A percentile compares a stretch with the other conserved stretches of the same genome.
Conservation (phyloP, 2,329 filamentous ascomycete species). For the Nemania sp. region DNA sequence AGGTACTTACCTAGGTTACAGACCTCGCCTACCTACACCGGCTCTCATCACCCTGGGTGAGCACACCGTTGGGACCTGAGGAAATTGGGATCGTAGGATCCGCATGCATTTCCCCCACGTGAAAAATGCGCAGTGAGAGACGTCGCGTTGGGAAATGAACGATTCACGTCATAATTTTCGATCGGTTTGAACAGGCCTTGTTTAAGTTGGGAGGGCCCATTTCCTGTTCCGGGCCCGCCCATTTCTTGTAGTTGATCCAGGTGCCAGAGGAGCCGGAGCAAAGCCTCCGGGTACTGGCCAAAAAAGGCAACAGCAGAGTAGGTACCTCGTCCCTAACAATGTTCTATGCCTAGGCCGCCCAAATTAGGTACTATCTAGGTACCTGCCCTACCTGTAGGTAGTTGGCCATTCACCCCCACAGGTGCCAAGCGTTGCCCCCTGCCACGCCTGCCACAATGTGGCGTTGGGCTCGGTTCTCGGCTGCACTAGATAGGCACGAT, state of each 20-base stretch:
- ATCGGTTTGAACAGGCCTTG: conserved; percentile 10
- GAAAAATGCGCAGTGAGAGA: background rate
- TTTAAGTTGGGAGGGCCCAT: background rate
- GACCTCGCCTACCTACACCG: no score
- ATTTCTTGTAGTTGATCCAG: background rate
- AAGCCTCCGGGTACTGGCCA: conserved; percentile 13
- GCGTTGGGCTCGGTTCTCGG: background rate
- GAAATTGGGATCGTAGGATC: background rate
- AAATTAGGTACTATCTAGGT: no score
- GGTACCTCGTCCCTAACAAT: conserved; percentile 16
- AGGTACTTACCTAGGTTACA: no score
- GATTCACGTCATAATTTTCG: conserved; percentile 26
- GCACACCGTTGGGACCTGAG: background rate
- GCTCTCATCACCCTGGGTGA: no score
- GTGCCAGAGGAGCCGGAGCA: conserved; percentile 18
- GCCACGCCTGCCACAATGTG: conserved; percentile 16
- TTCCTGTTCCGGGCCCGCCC: conserved; percentile 12
- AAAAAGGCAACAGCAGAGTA: background rate
- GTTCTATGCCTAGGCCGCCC: background rate
- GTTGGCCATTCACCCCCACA: background rate
- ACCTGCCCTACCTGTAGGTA: no score
- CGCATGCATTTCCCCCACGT: background rate
- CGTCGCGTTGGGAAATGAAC: background rate
- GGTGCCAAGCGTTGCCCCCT: background rate
- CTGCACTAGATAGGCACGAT: background rate